Evolutionary conservation across 306 rosid species (phyloP).

Genomic region (Cucurbita moschata): DNA sequence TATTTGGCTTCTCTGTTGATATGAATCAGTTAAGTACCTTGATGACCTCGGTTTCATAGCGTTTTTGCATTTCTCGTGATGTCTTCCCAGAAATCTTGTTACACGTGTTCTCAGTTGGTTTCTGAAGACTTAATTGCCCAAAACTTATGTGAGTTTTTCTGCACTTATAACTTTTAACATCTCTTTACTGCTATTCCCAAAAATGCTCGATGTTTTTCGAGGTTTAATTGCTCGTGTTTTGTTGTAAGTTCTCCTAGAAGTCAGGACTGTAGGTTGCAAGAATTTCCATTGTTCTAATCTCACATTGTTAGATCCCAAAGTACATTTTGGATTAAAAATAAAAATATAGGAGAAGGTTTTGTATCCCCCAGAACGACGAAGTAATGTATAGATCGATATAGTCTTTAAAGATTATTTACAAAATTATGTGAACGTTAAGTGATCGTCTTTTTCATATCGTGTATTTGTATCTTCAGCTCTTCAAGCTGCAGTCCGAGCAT

Average conservation of each 20-base stretch:
- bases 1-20: background rate
- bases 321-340: background rate
- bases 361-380: background rate
- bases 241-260: background rate
- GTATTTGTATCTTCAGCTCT: slow-evolving; percentile 48
- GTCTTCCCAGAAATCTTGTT: slow-evolving; percentile 78
- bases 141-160: slow-evolving; percentile 58
- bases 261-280: background rate
- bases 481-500: slow-evolving; percentile 87
- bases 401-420: background rate
- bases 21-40: background rate
- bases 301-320: background rate
- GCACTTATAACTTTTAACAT: background rate
- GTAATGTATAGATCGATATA: background rate
- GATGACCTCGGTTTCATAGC: background rate
- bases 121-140: slow-evolving; percentile 75
- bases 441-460: background rate
- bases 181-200: background rate
- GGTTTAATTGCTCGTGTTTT: background rate
- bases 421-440: background rate
- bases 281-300: background rate
- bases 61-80: slow-evolving; percentile 2
- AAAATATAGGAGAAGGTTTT: background rate
- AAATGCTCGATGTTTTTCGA: background rate
- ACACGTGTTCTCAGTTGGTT: slow-evolving; percentile 60